A percentile compares a stretch with the other conserved stretches of the same genome.
These are phyloP conservation scores for Puccinellia tenuiflora DNA, from an alignment of 176 grass and related monocot genomes.

Conservation along the genomic window DNA sequence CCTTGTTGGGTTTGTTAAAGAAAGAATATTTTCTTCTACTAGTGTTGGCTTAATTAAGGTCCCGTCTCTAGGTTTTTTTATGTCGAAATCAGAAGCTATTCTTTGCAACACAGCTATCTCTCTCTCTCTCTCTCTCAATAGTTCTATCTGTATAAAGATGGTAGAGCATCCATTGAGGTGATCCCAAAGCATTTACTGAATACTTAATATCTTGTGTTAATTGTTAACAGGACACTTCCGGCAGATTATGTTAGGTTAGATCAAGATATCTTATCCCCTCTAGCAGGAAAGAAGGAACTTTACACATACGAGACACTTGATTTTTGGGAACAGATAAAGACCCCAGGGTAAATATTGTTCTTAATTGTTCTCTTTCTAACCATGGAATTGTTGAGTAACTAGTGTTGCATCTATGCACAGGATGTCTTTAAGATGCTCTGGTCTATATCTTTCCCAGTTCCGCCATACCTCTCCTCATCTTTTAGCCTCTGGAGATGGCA, in stretches of 20 bases:
- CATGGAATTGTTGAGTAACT: conserved; percentile 11
- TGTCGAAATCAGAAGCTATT: neutral
- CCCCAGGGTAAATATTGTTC: conserved; percentile 66
- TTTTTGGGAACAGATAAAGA: conserved; percentile 99
- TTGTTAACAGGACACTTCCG: conserved; percentile 80
- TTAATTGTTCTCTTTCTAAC: neutral
- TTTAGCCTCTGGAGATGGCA: conserved; percentile 79
- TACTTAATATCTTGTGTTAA: neutral
- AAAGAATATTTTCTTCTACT: neutral
- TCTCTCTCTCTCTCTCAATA: neutral
- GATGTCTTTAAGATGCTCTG: conserved; percentile 98
- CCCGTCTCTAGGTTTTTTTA: neutral
- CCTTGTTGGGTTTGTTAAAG: neutral
- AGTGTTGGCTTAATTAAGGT: neutral
- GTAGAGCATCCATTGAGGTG: neutral
- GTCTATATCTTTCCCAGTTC: conserved; percentile 83
- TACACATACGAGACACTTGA: conserved; percentile 92
- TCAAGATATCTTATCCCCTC: conserved; percentile 98
- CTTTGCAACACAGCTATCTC: neutral
- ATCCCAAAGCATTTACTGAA: neutral
- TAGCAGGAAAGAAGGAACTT: conserved; percentile 93
- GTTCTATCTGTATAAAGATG: neutral
- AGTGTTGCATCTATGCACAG: conserved; percentile 32
- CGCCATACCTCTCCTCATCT: conserved; percentile 67
- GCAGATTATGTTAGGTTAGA: conserved; percentile 97